Evolutionary conservation across 2,329 filamentous ascomycete genomes (phyloP), one percentile per base, ranked within the genome.

Genomic region (Cercospora nicotianae): DNA sequence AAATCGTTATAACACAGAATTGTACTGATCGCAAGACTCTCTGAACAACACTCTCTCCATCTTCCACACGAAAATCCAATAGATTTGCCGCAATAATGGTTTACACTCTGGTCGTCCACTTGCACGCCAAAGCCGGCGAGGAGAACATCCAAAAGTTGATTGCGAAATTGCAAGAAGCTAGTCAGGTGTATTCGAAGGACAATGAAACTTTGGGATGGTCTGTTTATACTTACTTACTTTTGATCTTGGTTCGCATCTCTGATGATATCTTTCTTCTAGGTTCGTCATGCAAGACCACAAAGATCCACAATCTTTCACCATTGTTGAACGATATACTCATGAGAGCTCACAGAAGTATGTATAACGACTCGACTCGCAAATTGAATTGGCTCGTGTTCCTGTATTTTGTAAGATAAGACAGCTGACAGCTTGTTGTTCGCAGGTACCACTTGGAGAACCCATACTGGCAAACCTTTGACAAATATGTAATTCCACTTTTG

Each of bases 391-490:
- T 36, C 8, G 4, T 59, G 10, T 18, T 3, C 23, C n/a, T n/a
- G 30, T 33, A 6, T 1, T 36, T 36, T 31, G 30, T 3, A 3
- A 36, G 16, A 36, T 20, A 18, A 59, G 18, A 58, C 55, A 26
- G 26, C 28, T 59, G 55, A 36, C 55, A 23, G 16, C 4, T 23
- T 30, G 5, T 16, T 16, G 13, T 23, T n/a, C 13, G 13, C 3
- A 59, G 55, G 26, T 59, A 59, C 30, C 55, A 59, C 31, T 23
- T 59, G 31, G 79, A 81, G 75, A 91, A 91, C 79, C 89, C 89
- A 0, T 91, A 91, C 83, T 91, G 89, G 89, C 86, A 91, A 82
- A 91, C 90, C 0, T 92, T 92, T 74, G 90, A 92, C 77, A 88
- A 89, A 5, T 92, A 91, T 74, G 90, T 92, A 31, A 82, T 87